Conservation (phyloP, 2,329 filamentous ascomycete species). For the Dissoconium aciculare region DNA sequence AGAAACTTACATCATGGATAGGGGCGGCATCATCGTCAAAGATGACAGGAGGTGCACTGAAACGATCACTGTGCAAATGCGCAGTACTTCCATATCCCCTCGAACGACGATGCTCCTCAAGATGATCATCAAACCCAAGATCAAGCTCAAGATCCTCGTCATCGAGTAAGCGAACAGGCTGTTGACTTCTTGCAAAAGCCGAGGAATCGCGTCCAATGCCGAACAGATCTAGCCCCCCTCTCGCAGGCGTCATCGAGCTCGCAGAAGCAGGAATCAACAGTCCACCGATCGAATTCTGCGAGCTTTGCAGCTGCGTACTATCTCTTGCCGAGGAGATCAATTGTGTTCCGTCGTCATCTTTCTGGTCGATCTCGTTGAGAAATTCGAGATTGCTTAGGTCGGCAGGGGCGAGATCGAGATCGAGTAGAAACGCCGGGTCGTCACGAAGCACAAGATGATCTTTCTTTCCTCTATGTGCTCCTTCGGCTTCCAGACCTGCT, state of each 20-base stretch:
- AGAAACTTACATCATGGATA: too few species aligned
- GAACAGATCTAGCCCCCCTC: constrained; percentile 26
- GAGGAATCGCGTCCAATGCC: constrained; percentile 28
- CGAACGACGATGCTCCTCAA: too few species aligned
- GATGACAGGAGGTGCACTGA: too few species aligned
- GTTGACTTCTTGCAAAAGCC: constrained; percentile 18
- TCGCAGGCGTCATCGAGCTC: constrained; percentile 27
- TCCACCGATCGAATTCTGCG: constrained; percentile 25
- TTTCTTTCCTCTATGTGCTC: constrained; percentile 54
- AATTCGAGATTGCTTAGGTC: constrained; percentile 33
- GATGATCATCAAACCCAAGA: constrained; percentile 48
- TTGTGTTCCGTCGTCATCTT: constrained; percentile 24
- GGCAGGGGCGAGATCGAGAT: constrained; percentile 46
- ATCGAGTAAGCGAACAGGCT: constrained; percentile 10
- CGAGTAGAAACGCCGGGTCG: constrained; percentile 65
- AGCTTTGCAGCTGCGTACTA: constrained; percentile 14
- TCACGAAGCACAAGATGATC: constrained; percentile 65
- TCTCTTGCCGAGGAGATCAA: constrained; percentile 27
- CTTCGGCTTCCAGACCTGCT: constrained; percentile 52
- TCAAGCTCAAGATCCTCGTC: constrained; percentile 16
- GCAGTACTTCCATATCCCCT: too few species aligned
- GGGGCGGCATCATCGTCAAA: too few species aligned
- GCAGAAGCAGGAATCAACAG: constrained; percentile 31
- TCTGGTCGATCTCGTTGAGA: constrained; percentile 34
- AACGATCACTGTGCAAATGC: too few species aligned